Percentiles rank a stretch among this genome's conserved stretches.
Evolutionary conservation across 305 asterid species (phyloP).

Genomic region (Fraxinus sp.): DNA sequence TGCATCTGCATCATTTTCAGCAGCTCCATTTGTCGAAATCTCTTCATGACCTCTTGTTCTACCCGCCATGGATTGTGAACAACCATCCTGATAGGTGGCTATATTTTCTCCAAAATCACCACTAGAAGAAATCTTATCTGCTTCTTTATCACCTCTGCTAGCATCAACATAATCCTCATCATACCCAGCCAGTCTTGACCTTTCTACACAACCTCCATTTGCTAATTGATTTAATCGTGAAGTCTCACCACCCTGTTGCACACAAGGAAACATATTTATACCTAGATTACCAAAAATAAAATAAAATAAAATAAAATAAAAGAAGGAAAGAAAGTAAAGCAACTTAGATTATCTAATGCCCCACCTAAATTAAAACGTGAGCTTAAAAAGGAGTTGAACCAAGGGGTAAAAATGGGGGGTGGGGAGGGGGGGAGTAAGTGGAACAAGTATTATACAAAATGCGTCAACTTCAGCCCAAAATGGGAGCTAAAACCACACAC

Average conservation of each 20-base stretch:
- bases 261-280: constrained; percentile 21
- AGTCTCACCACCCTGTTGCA: constrained; percentile 51
- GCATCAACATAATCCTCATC: constrained; percentile 56
- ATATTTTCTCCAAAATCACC: constrained; percentile 81
- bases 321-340: neutral
- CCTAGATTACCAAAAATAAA: neutral
- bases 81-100: constrained; percentile 47
- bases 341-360: neutral
- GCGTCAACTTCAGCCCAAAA: constrained; percentile 1
- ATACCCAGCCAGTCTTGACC: constrained; percentile 42
- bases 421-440: neutral
- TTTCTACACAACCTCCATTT: constrained; percentile 45
- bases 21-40: constrained; percentile 54
- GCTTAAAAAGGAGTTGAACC: neutral
- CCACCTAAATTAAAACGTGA: neutral
- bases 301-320: neutral
- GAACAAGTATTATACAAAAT: neutral
- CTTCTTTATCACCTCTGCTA: constrained; percentile 85
- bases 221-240: constrained; percentile 31
- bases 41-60: constrained; percentile 32
- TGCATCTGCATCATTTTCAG: constrained; percentile 54
- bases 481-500: constrained; percentile 15
- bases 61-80: neutral
- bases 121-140: constrained; percentile 83
- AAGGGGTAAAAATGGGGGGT: neutral